Evolutionary conservation across 176 grass and related monocot genomes (phyloP).

Genomic region (maize (Zea mays)): DNA sequence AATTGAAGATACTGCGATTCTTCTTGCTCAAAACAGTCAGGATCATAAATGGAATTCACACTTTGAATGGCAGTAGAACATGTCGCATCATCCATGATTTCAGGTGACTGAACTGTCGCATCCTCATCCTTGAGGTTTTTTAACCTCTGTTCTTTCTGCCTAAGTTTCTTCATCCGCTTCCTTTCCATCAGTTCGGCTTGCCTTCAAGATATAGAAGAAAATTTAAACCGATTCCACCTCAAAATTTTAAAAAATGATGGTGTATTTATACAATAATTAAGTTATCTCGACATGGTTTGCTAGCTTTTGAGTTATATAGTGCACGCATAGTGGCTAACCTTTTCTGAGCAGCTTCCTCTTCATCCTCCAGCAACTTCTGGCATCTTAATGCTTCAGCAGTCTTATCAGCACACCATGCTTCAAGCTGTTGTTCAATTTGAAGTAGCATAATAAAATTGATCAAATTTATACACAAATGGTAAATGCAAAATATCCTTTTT

Average conservation of each 20-base stretch:
- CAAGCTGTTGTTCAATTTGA: conserved; percentile 55
- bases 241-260: neutral
- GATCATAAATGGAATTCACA: conserved; percentile 46
- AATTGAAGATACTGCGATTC: conserved; percentile 28
- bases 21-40: conserved; percentile 34
- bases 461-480: conserved; percentile 2
- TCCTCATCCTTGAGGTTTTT: conserved; percentile 53
- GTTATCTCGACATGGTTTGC: neutral
- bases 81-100: conserved; percentile 24
- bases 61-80: conserved; percentile 37
- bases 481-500: conserved; percentile 27
- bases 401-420: conserved; percentile 84
- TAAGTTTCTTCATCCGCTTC: conserved; percentile 85
- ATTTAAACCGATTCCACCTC: conserved; percentile 26
- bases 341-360: conserved; percentile 98
- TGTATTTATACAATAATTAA: conserved; percentile 27
- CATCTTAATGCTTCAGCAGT: conserved; percentile 81
- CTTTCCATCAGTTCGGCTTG: conserved; percentile 67
- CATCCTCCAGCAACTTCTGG: conserved; percentile 85
- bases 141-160: conserved; percentile 73
- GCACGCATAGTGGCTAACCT: conserved; percentile 46
- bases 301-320: conserved; percentile 25
- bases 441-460: neutral
- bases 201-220: conserved; percentile 44
- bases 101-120: conserved; percentile 2